These are phyloP conservation scores for Helichrysum umbraculigerum DNA, from an alignment of 129 eudicot species.

Conservation along the genomic window DNA sequence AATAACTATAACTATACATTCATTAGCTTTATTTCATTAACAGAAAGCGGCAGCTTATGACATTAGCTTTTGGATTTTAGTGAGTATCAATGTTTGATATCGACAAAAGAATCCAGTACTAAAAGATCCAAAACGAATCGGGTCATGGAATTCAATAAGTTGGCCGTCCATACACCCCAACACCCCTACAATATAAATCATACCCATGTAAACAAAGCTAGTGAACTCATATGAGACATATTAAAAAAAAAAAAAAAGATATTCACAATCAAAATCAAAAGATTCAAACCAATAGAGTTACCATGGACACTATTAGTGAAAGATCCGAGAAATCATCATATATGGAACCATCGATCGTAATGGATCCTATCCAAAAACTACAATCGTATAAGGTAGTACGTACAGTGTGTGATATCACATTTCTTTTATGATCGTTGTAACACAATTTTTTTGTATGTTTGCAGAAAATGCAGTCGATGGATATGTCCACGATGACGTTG, in stretches of 20 bases:
- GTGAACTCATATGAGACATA: slow-evolving; percentile 11
- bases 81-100: slow-evolving; percentile 13
- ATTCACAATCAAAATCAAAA: not conserved
- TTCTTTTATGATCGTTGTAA: not conserved
- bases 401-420: not conserved
- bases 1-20: not conserved
- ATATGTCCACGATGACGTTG: slow-evolving; percentile 29
- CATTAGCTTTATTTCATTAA: not conserved
- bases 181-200: slow-evolving; percentile 22
- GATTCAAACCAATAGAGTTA: not conserved
- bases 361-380: slow-evolving; percentile 28
- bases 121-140: slow-evolving; percentile 16
- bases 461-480: slow-evolving; percentile 28
- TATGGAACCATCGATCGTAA: slow-evolving; percentile 39
- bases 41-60: not conserved
- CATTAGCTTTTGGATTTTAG: slow-evolving; percentile 21
- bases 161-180: slow-evolving; percentile 35
- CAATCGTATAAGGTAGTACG: slow-evolving; percentile 35
- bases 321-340: slow-evolving; percentile 36
- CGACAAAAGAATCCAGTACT: slow-evolving; percentile 13
- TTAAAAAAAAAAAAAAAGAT: not conserved
- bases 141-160: slow-evolving; percentile 17
- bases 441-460: not conserved
- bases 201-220: slow-evolving; percentile 9
- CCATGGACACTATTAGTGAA: slow-evolving; percentile 34